Base-by-base conservation (phyloP, 331 rosid genomes). In the Pyracantha coccinea region DNA sequence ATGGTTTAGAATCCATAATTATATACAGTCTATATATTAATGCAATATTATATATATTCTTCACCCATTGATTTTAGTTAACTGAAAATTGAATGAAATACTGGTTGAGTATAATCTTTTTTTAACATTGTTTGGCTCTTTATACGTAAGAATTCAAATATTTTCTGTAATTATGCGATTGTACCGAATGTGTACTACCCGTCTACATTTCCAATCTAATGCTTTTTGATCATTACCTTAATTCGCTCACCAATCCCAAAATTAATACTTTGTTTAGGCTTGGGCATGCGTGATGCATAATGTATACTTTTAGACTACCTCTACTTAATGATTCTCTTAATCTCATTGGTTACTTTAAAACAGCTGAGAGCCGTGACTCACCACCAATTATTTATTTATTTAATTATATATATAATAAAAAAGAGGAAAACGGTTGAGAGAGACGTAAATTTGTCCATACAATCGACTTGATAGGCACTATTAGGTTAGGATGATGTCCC, bases 241-340 rank as follows among this genome's bases (percentile, higher is more conserved):
- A 50, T 50, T 50, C 9, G 10, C 27, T 57, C 27, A 57, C 15
- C 4, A 10, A 64, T 78, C 62, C 76, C 73, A 72, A 72, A 64
- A 61, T 44, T 25, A 72, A 29, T 32, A 59, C 44, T 7, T 28
- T 28, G 7, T 57, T 76, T 58, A 27, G 20, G 50, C 24, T 69
- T 58, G 32, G 41, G 82, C 54, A 79, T 72, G 78, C 74, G 55
- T 57, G 62, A 78, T 16, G 44, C 25, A 63, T 38, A 72, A 72
- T 72, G 24, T 57, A 57, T 24, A 58, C 35, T 24, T 23, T 24
- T 29, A 41, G 58, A 24, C 28, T 60, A 25, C 2, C 2, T 24
- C 20, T 50, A 16, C 44, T 6, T 29, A 62, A 29, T 63, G 45
- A 63, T 60, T 25, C 20, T 27, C 35, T 27, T 50, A 50, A 50